Evolutionary conservation across 306 rosid genomes (phyloP).

Genomic region (Inga laurina): DNA sequence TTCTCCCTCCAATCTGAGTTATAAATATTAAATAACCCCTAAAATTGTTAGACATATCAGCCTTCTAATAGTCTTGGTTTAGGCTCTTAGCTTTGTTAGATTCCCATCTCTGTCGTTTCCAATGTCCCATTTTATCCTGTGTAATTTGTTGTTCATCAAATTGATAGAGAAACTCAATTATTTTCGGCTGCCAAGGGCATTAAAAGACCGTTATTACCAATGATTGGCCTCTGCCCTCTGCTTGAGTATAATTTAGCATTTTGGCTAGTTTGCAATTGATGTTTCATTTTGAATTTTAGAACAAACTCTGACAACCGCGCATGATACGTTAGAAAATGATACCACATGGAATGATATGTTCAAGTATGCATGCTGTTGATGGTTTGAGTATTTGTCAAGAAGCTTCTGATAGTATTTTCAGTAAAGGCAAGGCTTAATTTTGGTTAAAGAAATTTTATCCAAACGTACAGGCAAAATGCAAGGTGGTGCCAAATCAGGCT

Average conservation of each 20-base stretch:
- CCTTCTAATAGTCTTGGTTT: no score
- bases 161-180: neutral
- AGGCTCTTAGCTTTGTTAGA: neutral
- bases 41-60: no score
- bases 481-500: conserved; percentile 29
- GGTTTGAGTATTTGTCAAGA: conserved; percentile 29
- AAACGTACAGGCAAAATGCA: conserved; percentile 29
- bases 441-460: conserved; percentile 36
- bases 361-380: conserved; percentile 43
- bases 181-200: neutral
- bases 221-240: neutral
- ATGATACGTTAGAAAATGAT: neutral
- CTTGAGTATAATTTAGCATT: conserved; percentile 6
- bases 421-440: conserved; percentile 1
- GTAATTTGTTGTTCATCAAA: conserved; percentile 2
- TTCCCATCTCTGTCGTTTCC: neutral
- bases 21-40: no score
- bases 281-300: conserved; percentile 7
- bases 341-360: conserved; percentile 33
- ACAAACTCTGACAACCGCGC: neutral
- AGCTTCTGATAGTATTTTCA: conserved; percentile 25
- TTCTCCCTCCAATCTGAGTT: no score
- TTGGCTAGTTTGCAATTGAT: conserved; percentile 6
- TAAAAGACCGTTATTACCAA: conserved; percentile 14
- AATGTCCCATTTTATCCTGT: neutral